Evolutionary conservation across 257 asterid species (phyloP).

Genomic region (Lavandula angustifolia): DNA sequence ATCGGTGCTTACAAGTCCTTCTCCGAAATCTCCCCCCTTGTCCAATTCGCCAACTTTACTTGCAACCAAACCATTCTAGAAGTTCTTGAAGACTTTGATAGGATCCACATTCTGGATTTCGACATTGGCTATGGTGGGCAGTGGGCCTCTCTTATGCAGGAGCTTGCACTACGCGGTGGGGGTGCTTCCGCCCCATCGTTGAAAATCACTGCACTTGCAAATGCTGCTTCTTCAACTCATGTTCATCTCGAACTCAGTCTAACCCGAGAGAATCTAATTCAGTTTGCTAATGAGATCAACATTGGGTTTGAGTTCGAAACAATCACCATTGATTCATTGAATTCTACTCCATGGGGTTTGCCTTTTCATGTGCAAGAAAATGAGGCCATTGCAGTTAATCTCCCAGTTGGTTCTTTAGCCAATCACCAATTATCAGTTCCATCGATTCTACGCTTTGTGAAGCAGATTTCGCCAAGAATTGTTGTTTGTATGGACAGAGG

Average conservation of each 20-base stretch:
- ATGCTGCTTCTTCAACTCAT: slow-evolving; percentile 53
- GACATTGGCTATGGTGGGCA: slow-evolving; percentile 93
- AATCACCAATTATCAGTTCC: slow-evolving; percentile 54
- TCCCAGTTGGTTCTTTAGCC: slow-evolving; percentile 65
- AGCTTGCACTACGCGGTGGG: slow-evolving; percentile 65
- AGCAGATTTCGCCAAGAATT: slow-evolving; percentile 73
- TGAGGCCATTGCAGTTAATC: slow-evolving; percentile 78
- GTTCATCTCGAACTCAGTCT: slow-evolving; percentile 81
- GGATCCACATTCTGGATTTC: slow-evolving; percentile 78
- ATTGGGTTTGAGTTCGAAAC: slow-evolving; percentile 70
- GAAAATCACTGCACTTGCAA: slow-evolving; percentile 73
- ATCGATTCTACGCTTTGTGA: slow-evolving; percentile 71
- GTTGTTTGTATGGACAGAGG: slow-evolving; percentile 90
- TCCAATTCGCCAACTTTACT: slow-evolving; percentile 81
- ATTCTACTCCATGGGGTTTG: slow-evolving; percentile 65
- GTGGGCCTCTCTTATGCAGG: slow-evolving; percentile 98
- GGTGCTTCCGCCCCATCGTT: slow-evolving; percentile 65
- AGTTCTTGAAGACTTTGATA: slow-evolving; percentile 64
- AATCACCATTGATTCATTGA: slow-evolving; percentile 57
- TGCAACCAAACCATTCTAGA: slow-evolving; percentile 94
- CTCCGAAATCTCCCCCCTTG: slow-evolving; percentile 87
- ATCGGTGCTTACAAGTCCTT: slow-evolving; percentile 85
- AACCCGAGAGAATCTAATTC: slow-evolving; percentile 74
- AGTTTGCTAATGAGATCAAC: slow-evolving; percentile 71
- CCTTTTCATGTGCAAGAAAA: slow-evolving; percentile 48